Evolutionary conservation across 139 green algal genomes (phyloP), one percentile per base, ranked within the genome.

Genomic region (Chlorella sp.): DNA sequence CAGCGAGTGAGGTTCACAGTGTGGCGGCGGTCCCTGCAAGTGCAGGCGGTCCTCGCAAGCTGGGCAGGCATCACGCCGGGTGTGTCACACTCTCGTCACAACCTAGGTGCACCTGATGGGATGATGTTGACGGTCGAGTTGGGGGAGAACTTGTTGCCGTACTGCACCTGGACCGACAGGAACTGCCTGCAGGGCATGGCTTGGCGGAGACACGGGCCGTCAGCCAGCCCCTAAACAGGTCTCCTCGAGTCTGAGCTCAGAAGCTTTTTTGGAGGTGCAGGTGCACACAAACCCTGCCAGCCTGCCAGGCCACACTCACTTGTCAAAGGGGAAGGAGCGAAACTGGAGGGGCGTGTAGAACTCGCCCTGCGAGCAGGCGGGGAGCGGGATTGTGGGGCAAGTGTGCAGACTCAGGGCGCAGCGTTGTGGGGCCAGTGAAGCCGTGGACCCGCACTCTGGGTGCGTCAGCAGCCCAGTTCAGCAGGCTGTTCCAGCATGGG

Each of bases 341-440:
- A 86, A 86, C 44, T 62, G 34, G 28, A 86, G 60, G 0, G 70
- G 70, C 20, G 82, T 82, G 74, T 86, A 86, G 3, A 83, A 43
- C 67, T 86, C 44, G 0, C 46, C 82, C 48, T 81, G 65, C 28
- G 73, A 8, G 48, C 32, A 14, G 60, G 40, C n/a, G 11, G 22
- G 8, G 69, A 11, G n/a, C 5, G n/a, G 19, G 30, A 26, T 26
- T 43, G n/a, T 41, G 46, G n/a, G n/a, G n/a, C n/a, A n/a, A n/a
- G n/a, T n/a, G n/a, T n/a, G n/a, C n/a, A n/a, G n/a, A n/a, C n/a
- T n/a, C n/a, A n/a, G n/a, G n/a, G n/a, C n/a, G n/a, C n/a, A n/a
- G n/a, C n/a, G n/a, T n/a, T n/a, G n/a, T n/a, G n/a, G n/a, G n/a
- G n/a, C n/a, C n/a, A n/a, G n/a, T n/a, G n/a, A n/a, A n/a, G n/a